These are phyloP conservation scores for Hypoxylon sp. DNA, from an alignment of 2,329 filamentous ascomycete genomes.

Conservation along the genomic window DNA sequence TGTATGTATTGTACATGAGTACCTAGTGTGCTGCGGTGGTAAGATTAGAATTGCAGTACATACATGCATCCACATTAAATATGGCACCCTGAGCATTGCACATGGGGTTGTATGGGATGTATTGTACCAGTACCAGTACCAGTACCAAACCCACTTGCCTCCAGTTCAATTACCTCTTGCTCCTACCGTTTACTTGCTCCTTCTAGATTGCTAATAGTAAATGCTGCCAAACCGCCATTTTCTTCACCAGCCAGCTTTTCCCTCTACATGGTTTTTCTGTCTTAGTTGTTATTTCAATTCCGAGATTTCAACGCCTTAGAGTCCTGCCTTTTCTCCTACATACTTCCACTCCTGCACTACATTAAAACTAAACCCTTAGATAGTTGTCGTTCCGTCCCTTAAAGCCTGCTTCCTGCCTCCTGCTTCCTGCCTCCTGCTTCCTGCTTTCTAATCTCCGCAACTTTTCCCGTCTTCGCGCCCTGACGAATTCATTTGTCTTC, in stretches of 20 bases:
- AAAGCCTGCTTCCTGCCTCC: constrained; percentile 6
- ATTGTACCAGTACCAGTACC: neutral
- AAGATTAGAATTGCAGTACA: constrained; percentile 28
- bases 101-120: neutral
- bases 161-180: constrained; percentile 10
- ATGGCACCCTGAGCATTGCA: constrained; percentile 5
- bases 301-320: constrained; percentile 7
- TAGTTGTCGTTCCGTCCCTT: neutral
- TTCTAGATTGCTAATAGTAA: constrained; percentile 17
- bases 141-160: constrained; percentile 11
- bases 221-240: constrained; percentile 4
- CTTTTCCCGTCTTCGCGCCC: constrained; percentile 22
- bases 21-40: neutral
- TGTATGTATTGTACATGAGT: constrained; percentile 20
- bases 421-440: constrained; percentile 8
- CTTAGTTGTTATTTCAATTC: constrained; percentile 24
- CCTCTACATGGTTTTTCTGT: constrained; percentile 19
- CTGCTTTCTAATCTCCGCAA: constrained; percentile 20
- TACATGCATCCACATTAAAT: neutral
- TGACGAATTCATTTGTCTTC: constrained; percentile 18
- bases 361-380: constrained; percentile 10
- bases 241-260: constrained; percentile 8
- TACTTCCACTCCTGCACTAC: constrained; percentile 7
- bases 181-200: constrained; percentile 28
- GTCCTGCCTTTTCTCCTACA: constrained; percentile 11